These are phyloP conservation scores for Trichoderma erinaceum DNA, from an alignment of 495 filamentous ascomycete genomes.

Conservation along the genomic window DNA sequence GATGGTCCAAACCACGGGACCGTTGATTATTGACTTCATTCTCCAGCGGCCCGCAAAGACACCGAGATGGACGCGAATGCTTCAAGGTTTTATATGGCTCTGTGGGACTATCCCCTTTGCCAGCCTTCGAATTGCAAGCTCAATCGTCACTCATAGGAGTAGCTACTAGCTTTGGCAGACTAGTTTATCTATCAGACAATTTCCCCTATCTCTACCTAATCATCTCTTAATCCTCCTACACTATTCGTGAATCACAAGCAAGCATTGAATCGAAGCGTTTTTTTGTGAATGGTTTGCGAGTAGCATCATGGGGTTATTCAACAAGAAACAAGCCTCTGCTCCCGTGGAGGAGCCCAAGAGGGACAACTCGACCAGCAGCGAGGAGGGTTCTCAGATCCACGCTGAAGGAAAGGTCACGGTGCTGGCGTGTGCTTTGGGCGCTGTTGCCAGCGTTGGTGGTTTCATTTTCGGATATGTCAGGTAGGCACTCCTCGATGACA, in stretches of 20 bases:
- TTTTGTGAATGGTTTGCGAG: background rate
- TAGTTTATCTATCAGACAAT: background rate
- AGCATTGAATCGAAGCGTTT: background rate
- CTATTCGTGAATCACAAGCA: background rate
- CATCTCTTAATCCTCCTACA: background rate
- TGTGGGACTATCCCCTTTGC: conserved; percentile 2
- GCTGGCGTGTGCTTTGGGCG: conserved; percentile 35
- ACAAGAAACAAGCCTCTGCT: background rate
- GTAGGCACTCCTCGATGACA: conserved; percentile 29
- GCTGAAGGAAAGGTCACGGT: conserved; percentile 31
- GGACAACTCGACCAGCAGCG: background rate
- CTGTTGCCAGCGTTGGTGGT: conserved; percentile 61
- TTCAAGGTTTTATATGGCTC: conserved; percentile 1
- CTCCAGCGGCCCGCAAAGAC: conserved; percentile 8
- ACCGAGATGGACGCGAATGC: conserved; percentile 12
- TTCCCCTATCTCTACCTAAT: background rate
- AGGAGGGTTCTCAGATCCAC: background rate
- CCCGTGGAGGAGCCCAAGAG: background rate
- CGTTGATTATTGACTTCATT: background rate
- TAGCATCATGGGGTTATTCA: conserved; percentile 4
- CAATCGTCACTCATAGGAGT: background rate
- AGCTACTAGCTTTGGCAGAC: background rate
- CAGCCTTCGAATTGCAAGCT: background rate
- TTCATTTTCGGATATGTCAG: conserved; percentile 75
- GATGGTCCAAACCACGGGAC: conserved; percentile 6